Conservation (phyloP, 2,329 filamentous ascomycete species). For the Phialophora verrucosa region DNA sequence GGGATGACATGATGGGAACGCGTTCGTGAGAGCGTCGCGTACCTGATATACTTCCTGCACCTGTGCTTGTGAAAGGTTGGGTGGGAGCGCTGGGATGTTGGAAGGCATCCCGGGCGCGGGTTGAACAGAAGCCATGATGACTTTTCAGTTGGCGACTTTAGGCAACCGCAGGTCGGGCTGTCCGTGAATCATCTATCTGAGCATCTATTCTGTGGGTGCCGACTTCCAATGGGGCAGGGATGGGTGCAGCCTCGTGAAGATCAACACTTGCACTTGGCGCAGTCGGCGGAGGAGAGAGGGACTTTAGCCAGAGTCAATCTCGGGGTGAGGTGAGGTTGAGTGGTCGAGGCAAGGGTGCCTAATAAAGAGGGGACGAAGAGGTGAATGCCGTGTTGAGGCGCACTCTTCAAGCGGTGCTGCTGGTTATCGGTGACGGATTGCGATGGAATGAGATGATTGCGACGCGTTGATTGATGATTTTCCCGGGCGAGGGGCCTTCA, state of each 20-base stretch:
- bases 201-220: slow-evolving; percentile 25
- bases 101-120: slow-evolving; percentile 71
- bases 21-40: slow-evolving; percentile 42
- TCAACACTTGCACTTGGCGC: slow-evolving; percentile 45
- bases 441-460: slow-evolving; percentile 36
- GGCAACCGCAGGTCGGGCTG: slow-evolving; percentile 22
- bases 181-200: slow-evolving; percentile 15
- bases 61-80: slow-evolving; percentile 75
- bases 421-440: slow-evolving; percentile 25
- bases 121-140: slow-evolving; percentile 81
- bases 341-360: slow-evolving; percentile 27
- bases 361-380: slow-evolving; percentile 38
- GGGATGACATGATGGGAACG: slow-evolving; percentile 12
- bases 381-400: slow-evolving; percentile 25
- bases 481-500: slow-evolving; percentile 34
- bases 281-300: slow-evolving; percentile 25
- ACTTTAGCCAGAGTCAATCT: slow-evolving; percentile 19
- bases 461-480: slow-evolving; percentile 39
- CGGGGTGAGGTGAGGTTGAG: slow-evolving; percentile 24
- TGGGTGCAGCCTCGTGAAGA: slow-evolving; percentile 27
- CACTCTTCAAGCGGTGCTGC: slow-evolving; percentile 32
- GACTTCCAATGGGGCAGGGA: slow-evolving; percentile 22
- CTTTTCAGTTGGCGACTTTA: slow-evolving; percentile 16
- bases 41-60: slow-evolving; percentile 72
- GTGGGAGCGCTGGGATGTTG: slow-evolving; percentile 66